Evolutionary conservation across 192 early-diverging fungal genomes (phyloP).

Genomic region (Borealophlyctis nickersoniae): DNA sequence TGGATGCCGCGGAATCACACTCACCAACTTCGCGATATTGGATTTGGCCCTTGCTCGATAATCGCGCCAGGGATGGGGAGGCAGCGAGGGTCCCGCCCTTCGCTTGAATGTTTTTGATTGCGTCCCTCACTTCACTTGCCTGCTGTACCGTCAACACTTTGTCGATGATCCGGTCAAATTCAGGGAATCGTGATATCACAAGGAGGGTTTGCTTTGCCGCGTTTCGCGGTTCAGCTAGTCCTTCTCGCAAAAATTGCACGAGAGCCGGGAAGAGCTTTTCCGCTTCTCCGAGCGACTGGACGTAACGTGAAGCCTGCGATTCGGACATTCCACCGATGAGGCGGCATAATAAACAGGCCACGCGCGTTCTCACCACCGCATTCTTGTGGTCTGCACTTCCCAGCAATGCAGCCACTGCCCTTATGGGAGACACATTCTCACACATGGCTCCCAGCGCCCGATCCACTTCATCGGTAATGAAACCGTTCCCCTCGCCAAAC

Average conservation of each 20-base stretch:
- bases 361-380: slow-evolving; percentile 20
- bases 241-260: slow-evolving; percentile 26
- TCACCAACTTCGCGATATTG: too few species aligned
- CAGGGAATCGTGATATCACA: slow-evolving; percentile 14
- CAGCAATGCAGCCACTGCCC: slow-evolving; percentile 21
- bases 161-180: slow-evolving; percentile 24
- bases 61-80: too few species aligned
- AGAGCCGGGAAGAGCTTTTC: slow-evolving; percentile 27
- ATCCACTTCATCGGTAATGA: slow-evolving; percentile 33
- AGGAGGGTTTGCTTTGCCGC: slow-evolving; percentile 24
- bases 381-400: slow-evolving; percentile 33
- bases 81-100: neutral
- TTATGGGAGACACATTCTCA: slow-evolving; percentile 10
- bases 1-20: too few species aligned
- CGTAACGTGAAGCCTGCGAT: slow-evolving; percentile 17
- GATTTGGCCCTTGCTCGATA: too few species aligned
- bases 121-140: slow-evolving; percentile 28
- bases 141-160: slow-evolving; percentile 19
- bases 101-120: slow-evolving; percentile 13
- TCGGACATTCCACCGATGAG: slow-evolving; percentile 15
- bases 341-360: slow-evolving; percentile 13
- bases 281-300: slow-evolving; percentile 18
- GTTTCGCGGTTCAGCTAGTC: slow-evolving; percentile 28
- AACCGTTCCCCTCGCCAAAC: slow-evolving; percentile 31
- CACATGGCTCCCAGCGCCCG: slow-evolving; percentile 20